These are phyloP conservation scores for Lachnellula occidentalis DNA, from an alignment of 2,329 filamentous ascomycete genomes.

Conservation along the genomic window DNA sequence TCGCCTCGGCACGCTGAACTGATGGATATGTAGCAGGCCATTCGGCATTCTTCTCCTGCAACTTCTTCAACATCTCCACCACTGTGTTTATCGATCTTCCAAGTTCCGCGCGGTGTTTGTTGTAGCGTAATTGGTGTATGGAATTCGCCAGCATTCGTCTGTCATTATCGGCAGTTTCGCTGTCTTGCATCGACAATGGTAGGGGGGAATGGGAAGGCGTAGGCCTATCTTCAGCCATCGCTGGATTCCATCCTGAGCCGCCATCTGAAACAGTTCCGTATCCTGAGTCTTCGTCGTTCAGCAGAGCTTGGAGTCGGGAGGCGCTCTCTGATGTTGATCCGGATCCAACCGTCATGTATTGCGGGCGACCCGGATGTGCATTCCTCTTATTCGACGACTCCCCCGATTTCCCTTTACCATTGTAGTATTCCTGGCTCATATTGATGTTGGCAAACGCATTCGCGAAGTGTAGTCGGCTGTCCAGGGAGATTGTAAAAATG, in stretches of 20 bases:
- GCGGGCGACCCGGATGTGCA: constrained; percentile 38
- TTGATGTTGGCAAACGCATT: constrained; percentile 26
- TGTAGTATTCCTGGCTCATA: constrained; percentile 58
- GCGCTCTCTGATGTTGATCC: constrained; percentile 79
- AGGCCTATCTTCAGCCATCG: constrained; percentile 42
- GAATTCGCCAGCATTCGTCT: constrained; percentile 69
- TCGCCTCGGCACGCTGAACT: constrained; percentile 55
- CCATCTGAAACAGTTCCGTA: constrained; percentile 71
- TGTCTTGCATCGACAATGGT: constrained; percentile 15
- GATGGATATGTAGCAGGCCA: constrained; percentile 97
- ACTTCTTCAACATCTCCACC: constrained; percentile 72
- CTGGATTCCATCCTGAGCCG: constrained; percentile 39
- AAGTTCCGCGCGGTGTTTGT: constrained; percentile 83
- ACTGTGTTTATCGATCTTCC: constrained; percentile 82
- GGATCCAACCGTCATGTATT: constrained; percentile 84
- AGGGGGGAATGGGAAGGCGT: constrained; percentile 36
- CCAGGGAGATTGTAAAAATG: constrained; percentile 5
- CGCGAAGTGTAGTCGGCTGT: constrained; percentile 8
- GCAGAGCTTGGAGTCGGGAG: constrained; percentile 69
- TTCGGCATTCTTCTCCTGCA: constrained; percentile 82
- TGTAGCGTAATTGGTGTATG: constrained; percentile 91
- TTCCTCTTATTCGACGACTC: constrained; percentile 13
- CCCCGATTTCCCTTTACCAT: constrained; percentile 41
- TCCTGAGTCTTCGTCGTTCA: constrained; percentile 77
- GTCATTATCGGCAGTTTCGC: constrained; percentile 51